Conservation (phyloP, 169 alveolate species). For the Eimeria tenella region DNA sequence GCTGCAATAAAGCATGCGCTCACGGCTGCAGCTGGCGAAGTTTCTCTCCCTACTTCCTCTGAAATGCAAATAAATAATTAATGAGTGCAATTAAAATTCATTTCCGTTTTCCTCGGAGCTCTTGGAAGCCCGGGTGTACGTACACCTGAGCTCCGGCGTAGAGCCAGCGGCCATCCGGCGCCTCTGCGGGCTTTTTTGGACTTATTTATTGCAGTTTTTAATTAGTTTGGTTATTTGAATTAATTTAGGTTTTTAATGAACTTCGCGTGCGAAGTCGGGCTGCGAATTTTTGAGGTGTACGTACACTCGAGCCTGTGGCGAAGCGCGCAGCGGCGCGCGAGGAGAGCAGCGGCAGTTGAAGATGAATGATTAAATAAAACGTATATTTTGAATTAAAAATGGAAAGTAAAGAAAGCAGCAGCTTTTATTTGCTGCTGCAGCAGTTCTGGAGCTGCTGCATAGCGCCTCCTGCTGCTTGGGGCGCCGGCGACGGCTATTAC, state of each 20-base stretch:
- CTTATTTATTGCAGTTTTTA: neutral
- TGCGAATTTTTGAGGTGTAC: no score
- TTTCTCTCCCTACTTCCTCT: neutral
- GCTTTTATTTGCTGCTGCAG: neutral
- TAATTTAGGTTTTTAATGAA: neutral
- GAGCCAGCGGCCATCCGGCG: neutral
- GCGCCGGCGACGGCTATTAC: neutral
- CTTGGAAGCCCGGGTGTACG: neutral
- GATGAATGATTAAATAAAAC: no score
- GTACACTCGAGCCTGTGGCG: neutral
- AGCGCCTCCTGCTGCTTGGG: slow-evolving; percentile 31
- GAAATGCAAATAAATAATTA: no score
- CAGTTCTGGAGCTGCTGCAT: slow-evolving; percentile 13
- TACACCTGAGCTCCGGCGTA: neutral
- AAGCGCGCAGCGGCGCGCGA: neutral
- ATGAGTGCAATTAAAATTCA: no score
- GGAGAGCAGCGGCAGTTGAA: no score
- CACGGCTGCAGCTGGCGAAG: neutral
- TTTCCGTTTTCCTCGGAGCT: no score
- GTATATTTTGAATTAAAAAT: no score
- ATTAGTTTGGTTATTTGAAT: no score
- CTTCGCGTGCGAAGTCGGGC: neutral
- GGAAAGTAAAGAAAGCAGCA: neutral
- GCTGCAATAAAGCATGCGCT: neutral
- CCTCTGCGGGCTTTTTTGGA: neutral